Conservation (phyloP, 2,329 filamentous ascomycete genomes). For the Mollisia scopiformis region DNA sequence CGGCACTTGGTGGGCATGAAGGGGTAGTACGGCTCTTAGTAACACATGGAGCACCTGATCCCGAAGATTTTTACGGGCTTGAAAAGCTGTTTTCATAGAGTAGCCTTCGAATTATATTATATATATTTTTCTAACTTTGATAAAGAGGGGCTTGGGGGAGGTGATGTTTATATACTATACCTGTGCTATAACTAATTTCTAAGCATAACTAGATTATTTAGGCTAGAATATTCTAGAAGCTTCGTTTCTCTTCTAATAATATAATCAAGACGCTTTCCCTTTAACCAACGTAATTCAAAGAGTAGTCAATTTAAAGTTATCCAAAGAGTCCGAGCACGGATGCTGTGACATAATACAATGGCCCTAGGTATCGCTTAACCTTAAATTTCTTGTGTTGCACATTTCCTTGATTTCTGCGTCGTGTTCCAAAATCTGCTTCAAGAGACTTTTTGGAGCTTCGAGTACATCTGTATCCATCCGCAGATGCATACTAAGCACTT, state of each 20-base stretch:
- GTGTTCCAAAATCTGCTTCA: background rate
- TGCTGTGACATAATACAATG: no score
- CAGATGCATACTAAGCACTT: background rate
- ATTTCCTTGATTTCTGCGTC: background rate
- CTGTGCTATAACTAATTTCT: background rate
- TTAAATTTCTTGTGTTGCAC: no score
- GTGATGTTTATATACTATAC: background rate
- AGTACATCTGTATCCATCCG: background rate
- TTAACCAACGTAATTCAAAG: no score
- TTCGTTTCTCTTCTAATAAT: slow-evolving; percentile 1
- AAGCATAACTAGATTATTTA: no score
- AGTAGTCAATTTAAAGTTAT: no score
- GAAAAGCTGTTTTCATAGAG: slow-evolving; percentile 11
- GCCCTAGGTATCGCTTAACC: no score
- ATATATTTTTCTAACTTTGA: slow-evolving; percentile 8
- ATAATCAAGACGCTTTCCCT: no score
- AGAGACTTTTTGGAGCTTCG: background rate
- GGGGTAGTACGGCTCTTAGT: slow-evolving; percentile 9
- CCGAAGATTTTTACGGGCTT: slow-evolving; percentile 12
- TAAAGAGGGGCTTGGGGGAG: slow-evolving; percentile 8
- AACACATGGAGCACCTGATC: slow-evolving; percentile 8
- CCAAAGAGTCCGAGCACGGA: no score
- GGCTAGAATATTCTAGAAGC: slow-evolving; percentile 2
- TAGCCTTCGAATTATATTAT: slow-evolving; percentile 1
- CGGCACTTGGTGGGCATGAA: slow-evolving; percentile 11